phyloP scores from a whole-genome alignment of 345 rosid species.

The Heritiera littoralis region DNA sequence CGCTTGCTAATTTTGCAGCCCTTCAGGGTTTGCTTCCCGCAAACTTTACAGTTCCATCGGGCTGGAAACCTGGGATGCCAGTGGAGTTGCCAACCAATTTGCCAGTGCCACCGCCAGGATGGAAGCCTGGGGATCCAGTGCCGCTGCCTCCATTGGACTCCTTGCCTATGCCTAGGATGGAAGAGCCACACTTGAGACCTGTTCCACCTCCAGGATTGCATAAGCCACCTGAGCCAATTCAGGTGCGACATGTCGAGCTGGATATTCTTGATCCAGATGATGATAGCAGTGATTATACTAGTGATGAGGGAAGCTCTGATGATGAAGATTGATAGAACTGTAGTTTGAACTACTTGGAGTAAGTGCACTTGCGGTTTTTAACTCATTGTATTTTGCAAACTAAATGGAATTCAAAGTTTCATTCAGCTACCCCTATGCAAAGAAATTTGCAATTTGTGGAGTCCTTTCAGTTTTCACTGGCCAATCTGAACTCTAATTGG shows the following conservation, averaged over 20 bases:
- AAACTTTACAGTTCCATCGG: conserved; percentile 65
- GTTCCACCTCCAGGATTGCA: conserved; percentile 55
- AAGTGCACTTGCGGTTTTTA: background rate
- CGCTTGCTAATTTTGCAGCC: conserved; percentile 45
- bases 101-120: conserved; percentile 83
- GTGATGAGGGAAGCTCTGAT: conserved; percentile 43
- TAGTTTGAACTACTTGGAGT: background rate
- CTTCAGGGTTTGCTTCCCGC: conserved; percentile 65
- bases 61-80: conserved; percentile 98
- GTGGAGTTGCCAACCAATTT: conserved; percentile 72
- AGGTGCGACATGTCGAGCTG: conserved; percentile 80
- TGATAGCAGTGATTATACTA: conserved; percentile 67
- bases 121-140: conserved; percentile 93
- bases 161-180: conserved; percentile 46
- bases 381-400: background rate
- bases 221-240: conserved; percentile 69
- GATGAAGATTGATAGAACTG: conserved; percentile 32
- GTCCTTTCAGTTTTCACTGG: background rate
- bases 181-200: conserved; percentile 50
- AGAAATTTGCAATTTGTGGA: background rate
- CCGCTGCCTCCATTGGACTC: conserved; percentile 70
- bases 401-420: background rate
- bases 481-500: background rate
- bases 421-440: background rate
- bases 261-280: conserved; percentile 74